Evolutionary conservation across 352 stramenopile genomes (phyloP).

Genomic region (Phytophthora palmivora): DNA sequence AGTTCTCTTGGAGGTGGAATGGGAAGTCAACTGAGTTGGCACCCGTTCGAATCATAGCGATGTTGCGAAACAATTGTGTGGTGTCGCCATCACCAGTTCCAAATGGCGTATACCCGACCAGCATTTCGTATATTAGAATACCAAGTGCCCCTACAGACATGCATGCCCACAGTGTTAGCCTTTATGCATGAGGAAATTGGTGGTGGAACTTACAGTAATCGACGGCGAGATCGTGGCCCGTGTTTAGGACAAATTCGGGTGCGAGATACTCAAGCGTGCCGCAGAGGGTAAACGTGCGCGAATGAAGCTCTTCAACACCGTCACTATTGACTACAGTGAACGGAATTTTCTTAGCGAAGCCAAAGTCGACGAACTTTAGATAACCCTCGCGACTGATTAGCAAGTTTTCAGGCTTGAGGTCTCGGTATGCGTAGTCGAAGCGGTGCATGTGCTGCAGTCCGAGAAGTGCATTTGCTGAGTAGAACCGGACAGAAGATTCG

Average conservation of each 20-base stretch:
- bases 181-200: not conserved
- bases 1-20: conserved; percentile 73
- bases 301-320: conserved; percentile 72
- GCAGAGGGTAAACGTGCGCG: conserved; percentile 94
- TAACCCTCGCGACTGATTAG: conserved; percentile 91
- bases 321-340: conserved; percentile 81
- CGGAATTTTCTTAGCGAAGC: conserved; percentile 93
- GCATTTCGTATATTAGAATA: conserved; percentile 97
- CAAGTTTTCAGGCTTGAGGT: conserved; percentile 96
- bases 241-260: conserved; percentile 96
- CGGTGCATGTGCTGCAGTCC: conserved; percentile 92
- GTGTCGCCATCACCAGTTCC: conserved; percentile 91
- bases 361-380: conserved; percentile 94
- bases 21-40: conserved; percentile 83
- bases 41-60: conserved; percentile 92
- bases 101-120: conserved; percentile 96
- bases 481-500: conserved; percentile 88
- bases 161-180: conserved; percentile 12
- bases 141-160: conserved; percentile 87
- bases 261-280: conserved; percentile 97
- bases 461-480: conserved; percentile 88
- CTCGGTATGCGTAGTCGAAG: conserved; percentile 93
- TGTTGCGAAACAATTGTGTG: conserved; percentile 97
- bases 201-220: conserved; percentile 71
- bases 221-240: conserved; percentile 94